These are phyloP conservation scores for Umbelopsis sp. DNA, from an alignment of 192 early-diverging fungal genomes.

Conservation along the genomic window DNA sequence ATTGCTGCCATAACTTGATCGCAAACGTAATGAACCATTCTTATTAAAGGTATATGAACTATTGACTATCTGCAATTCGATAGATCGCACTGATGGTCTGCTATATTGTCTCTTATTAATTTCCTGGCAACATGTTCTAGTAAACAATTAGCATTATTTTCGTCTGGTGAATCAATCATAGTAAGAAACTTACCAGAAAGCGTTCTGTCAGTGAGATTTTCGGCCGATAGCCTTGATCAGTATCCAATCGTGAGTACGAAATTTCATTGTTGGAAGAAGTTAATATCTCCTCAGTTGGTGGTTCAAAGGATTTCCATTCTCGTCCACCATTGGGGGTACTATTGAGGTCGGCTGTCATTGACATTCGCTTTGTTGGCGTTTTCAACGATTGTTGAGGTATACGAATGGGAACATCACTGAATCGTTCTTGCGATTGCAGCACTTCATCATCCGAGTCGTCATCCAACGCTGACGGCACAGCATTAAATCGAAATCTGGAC, in stretches of 20 bases:
- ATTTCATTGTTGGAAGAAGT: background rate
- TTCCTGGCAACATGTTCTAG: slow-evolving; percentile 2
- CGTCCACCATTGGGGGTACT: background rate
- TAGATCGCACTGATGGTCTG: background rate
- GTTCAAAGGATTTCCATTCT: background rate
- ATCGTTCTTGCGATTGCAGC: too few relatives aligned
- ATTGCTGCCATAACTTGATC: too few relatives aligned
- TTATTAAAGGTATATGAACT: background rate
- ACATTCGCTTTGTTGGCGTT: background rate
- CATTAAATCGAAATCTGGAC: background rate
- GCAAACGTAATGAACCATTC: too few relatives aligned
- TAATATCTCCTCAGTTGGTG: background rate
- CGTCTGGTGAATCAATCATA: background rate
- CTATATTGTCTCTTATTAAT: background rate
- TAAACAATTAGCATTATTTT: background rate
- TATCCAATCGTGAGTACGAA: background rate
- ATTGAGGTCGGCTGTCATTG: slow-evolving; percentile 11
- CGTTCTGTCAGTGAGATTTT: background rate
- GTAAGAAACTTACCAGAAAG: background rate
- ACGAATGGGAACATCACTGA: background rate
- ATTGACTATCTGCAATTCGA: background rate
- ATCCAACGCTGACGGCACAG: background rate
- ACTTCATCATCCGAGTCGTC: background rate
- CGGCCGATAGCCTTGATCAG: background rate
- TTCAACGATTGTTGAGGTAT: background rate